A percentile compares a stretch with the other conserved stretches of the same genome.
These are phyloP conservation scores for Botrytis pseudocinerea DNA, from an alignment of 2,329 filamentous ascomycete genomes.

Conservation along the genomic window DNA sequence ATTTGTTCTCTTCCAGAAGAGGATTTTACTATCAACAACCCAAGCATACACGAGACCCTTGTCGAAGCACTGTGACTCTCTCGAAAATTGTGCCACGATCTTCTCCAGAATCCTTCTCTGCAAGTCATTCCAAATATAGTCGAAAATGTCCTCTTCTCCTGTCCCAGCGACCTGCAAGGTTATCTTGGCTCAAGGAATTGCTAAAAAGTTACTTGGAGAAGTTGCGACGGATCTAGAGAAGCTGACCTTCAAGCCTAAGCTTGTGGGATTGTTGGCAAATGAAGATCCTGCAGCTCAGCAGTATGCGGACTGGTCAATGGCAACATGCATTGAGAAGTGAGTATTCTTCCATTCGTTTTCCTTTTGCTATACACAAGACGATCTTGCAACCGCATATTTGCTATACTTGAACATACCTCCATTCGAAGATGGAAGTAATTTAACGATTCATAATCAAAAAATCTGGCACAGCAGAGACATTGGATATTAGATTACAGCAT, in stretches of 20 bases:
- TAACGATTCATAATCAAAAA: not conserved
- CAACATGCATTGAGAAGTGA: constrained; percentile 95
- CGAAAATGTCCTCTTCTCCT: constrained; percentile 27
- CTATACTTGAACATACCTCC: not conserved
- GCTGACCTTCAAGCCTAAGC: constrained; percentile 70
- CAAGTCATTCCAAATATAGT: not conserved
- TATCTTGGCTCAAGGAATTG: constrained; percentile 82
- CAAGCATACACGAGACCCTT: not conserved
- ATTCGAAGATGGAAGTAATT: too few relatives aligned
- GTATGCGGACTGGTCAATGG: constrained; percentile 96
- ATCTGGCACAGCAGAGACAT: not conserved
- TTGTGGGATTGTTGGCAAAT: constrained; percentile 92
- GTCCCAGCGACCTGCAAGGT: constrained; percentile 74
- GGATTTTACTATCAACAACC: not conserved
- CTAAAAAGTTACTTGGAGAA: constrained; percentile 76
- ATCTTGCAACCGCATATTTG: not conserved
- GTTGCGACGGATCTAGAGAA: constrained; percentile 73
- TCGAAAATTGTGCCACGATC: not conserved
- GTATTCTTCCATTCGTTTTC: constrained; percentile 39
- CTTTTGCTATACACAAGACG: not conserved
- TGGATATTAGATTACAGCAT: not conserved
- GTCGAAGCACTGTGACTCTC: not conserved
- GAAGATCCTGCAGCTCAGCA: constrained; percentile 85
- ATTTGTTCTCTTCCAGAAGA: not conserved
- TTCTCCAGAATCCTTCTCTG: not conserved